Evolutionary conservation across 768 basidiomycete genomes (phyloP), one percentile per base, ranked within the genome.

Genomic region (Trametes cinnabarina): DNA sequence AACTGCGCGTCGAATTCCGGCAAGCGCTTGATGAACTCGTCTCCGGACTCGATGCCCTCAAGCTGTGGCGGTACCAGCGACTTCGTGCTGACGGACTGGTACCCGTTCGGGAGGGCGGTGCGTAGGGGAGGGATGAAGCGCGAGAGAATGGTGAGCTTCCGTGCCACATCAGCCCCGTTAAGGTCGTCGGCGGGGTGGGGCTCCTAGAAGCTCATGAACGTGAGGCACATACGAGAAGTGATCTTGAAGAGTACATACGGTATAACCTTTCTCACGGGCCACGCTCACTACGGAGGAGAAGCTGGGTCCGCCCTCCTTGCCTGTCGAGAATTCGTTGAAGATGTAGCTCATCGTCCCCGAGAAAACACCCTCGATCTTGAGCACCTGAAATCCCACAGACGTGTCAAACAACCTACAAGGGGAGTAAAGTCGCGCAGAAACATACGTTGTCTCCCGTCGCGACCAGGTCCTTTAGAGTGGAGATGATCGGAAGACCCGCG

Each of bases 271-370:
- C 67, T 91, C 89, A 47, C 92, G 87, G 4, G 97, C 97, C 35
- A 86, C 72, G 57, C 83, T 83, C 54, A 99, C 96, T 34, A 98
- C 87, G 23, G 91, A 86, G 4, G 94, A 96, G 75, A 99, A 98
- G 26, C 76, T 75, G 1, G 87, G 86, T 0, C 88, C 88, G 47
- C 82, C 81, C 4, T 84, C 74, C 44, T 81, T 79, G 1, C 83
- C 85, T 4, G 84, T 87, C 2, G 91, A 87, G 76, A 94, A 92
- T 61, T 94, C 86, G 76, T 98, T 98, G 82, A 99, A 99, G 76
- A 99, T 98, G 77, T 98, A 99, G 70, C 90, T 93, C 80, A 99
- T 85, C 3, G 97, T 99, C 9, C 97, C 97, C 4, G 92, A 94
- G 73, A 99, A 92, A 20, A 98, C 97, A 37, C 97, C 97, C 72